Evolutionary conservation across 1,139 yeast species (phyloP).

Genomic region (Lodderomyces theae): DNA sequence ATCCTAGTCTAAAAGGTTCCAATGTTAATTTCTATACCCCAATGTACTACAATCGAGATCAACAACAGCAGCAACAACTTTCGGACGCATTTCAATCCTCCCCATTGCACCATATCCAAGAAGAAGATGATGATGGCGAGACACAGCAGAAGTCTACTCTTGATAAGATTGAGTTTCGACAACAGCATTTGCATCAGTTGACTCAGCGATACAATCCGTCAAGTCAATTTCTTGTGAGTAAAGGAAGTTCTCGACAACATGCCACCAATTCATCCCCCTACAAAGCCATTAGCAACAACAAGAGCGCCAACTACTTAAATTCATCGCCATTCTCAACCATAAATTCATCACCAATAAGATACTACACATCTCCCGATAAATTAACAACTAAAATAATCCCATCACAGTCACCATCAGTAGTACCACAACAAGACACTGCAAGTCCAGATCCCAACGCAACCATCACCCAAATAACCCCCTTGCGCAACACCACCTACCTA

Average conservation of each 20-base stretch:
- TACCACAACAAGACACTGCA: not conserved
- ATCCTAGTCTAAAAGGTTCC: slow-evolving; percentile 19
- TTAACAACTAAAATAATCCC: slow-evolving; percentile 12
- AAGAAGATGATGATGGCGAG: not conserved
- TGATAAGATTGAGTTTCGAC: slow-evolving; percentile 14
- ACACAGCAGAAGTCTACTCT: slow-evolving; percentile 5
- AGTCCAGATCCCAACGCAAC: slow-evolving; percentile 40
- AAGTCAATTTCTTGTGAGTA: slow-evolving; percentile 30
- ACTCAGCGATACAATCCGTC: slow-evolving; percentile 15
- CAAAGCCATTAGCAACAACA: not conserved
- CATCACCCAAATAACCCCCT: slow-evolving; percentile 41
- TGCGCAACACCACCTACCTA: slow-evolving; percentile 15
- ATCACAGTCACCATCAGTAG: not conserved
- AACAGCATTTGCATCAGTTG: slow-evolving; percentile 11
- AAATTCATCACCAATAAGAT: slow-evolving; percentile 33
- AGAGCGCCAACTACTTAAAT: slow-evolving; percentile 11
- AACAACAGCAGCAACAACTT: slow-evolving; percentile 2
- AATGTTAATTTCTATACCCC: slow-evolving; percentile 34
- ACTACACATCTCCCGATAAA: slow-evolving; percentile 26
- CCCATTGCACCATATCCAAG: not conserved
- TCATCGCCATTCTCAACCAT: slow-evolving; percentile 29
- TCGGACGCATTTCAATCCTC: not conserved
- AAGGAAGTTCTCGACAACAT: no score
- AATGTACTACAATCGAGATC: slow-evolving; percentile 28
- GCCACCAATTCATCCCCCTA: slow-evolving; percentile 20